Evolutionary conservation across 129 eudicot species (phyloP), one percentile per base, ranked within the genome.

Genomic region (Artemisia argyi): DNA sequence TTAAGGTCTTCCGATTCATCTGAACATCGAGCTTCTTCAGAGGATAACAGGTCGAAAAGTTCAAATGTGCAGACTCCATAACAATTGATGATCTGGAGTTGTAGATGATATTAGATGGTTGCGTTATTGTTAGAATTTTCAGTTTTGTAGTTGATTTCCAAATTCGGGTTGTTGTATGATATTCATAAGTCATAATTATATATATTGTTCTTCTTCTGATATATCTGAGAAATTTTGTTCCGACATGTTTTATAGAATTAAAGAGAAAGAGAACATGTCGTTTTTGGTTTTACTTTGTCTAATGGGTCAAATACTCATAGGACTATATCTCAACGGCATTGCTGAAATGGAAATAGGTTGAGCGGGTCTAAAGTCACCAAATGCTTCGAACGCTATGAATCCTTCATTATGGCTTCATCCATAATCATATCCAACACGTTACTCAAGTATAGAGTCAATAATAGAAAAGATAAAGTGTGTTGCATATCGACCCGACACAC

Each of bases 41-140:
- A 91, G 7, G 96, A 88, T 62, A 81, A 85, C 64, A 79, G 81
- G 72, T 88, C 94, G 14, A 89, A 86, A 80, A 88, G 86, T 10
- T 86, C 97, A 4, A 82, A 86, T 72, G 92, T 74, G 70, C 80
- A 79, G 47, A 88, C 96, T 54, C 97, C 97, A 9, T 84, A 81
- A 85, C 46, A 39, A 39, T 39, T 63, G 52, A 2, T 55, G 51
- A 76, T 75, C 22, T 50, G 59, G 77, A 24, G 61, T 59, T 72
- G 50, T 59, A 47, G 49, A 59, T 48, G 51, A 47, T 61, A 16
- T 12, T 26, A 71, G 13, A 71, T 64, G 61, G 77, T 71, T 63
- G 46, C 63, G 77, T 71, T 71, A 69, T 44, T 72, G 47, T 54
- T 64, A 78, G 77, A 72, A 42, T 10, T 61, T 64, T 47, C 19